Conservation (phyloP, 73 alveolate genomes). For the Tetrahymena thermophila region DNA sequence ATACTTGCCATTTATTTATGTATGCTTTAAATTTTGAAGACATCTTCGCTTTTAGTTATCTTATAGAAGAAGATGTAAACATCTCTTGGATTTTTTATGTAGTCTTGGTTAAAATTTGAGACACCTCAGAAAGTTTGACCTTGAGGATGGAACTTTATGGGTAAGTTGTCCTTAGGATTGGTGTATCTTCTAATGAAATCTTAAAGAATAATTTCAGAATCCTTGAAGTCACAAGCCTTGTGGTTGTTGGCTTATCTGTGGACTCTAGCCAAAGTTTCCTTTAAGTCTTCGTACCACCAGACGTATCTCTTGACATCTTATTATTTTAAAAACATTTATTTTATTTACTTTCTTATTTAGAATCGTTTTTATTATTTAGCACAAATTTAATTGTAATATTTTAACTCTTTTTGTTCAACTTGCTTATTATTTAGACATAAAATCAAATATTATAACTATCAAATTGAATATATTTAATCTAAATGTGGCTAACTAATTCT, state of each 20-base stretch:
- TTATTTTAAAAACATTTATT: neutral
- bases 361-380: neutral
- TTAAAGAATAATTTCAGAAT: slow-evolving; percentile 69
- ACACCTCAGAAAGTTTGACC: slow-evolving; percentile 20
- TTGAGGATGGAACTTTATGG: slow-evolving; percentile 29
- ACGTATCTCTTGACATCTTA: slow-evolving; percentile 61
- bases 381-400: neutral
- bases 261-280: slow-evolving; percentile 71
- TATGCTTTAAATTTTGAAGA: neutral
- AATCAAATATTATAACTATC: no score
- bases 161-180: slow-evolving; percentile 63
- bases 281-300: slow-evolving; percentile 76
- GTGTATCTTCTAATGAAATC: slow-evolving; percentile 80
- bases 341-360: neutral
- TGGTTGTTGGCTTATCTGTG: slow-evolving; percentile 82
- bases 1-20: neutral
- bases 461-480: no score
- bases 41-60: neutral
- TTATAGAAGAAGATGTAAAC: neutral
- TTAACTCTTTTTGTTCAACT: neutral
- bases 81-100: neutral
- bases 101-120: neutral
- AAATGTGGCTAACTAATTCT: neutral
- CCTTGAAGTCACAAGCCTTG: slow-evolving; percentile 73
- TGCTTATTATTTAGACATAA: neutral